Percentiles rank a stretch among this genome's conserved stretches.
Evolutionary conservation across 148 eudicot genomes (phyloP).

Genomic region (Fagopyrum esculentum): DNA sequence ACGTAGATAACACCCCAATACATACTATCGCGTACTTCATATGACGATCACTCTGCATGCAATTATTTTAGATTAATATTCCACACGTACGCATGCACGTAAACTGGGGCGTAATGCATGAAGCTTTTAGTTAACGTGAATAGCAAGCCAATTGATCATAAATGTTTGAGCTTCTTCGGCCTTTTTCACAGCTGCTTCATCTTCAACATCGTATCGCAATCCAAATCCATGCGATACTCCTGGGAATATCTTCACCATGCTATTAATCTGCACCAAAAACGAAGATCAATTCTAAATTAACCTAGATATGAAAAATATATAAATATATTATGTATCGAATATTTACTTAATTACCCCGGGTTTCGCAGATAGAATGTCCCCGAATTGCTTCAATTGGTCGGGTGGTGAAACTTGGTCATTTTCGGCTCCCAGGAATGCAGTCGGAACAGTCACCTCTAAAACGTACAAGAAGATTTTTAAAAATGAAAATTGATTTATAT

Average conservation of each 20-base stretch:
- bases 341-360: slow-evolving; percentile 27
- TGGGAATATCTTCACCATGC: slow-evolving; percentile 34
- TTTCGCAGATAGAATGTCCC: slow-evolving; percentile 31
- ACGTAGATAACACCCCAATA: neutral
- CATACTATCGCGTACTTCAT: neutral
- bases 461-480: neutral
- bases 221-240: slow-evolving; percentile 40
- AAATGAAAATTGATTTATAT: neutral
- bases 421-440: slow-evolving; percentile 47
- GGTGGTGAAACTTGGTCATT: slow-evolving; percentile 31
- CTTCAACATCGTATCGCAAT: slow-evolving; percentile 28
- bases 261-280: slow-evolving; percentile 20
- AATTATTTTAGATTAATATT: neutral
- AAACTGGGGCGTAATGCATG: neutral
- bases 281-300: neutral
- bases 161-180: slow-evolving; percentile 44
- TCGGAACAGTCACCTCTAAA: slow-evolving; percentile 38
- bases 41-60: neutral
- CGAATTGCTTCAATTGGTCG: slow-evolving; percentile 33
- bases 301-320: too few species aligned
- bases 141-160: slow-evolving; percentile 39
- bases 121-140: slow-evolving; percentile 13
- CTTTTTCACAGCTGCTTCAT: slow-evolving; percentile 27
- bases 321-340: too few species aligned
- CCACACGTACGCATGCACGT: neutral